Percentiles rank a stretch among this genome's conserved stretches.
phyloP scores from a whole-genome alignment of 306 rosid genomes.

The Ammopiptanthus mongolicus region DNA sequence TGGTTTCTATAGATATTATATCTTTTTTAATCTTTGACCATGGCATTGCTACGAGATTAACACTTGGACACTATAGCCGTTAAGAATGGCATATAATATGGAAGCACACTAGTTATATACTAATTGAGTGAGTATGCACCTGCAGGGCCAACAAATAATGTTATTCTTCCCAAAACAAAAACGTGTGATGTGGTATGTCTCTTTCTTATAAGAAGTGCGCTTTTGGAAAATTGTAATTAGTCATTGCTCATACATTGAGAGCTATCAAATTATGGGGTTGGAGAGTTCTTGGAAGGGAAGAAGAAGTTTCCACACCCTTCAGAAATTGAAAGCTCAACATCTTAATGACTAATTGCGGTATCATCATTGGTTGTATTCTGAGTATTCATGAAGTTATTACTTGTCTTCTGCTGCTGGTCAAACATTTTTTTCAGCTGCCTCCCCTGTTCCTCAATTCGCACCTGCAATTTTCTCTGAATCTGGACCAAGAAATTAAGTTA shows the following conservation, averaged over 20 bases:
- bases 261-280: background rate
- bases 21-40: background rate
- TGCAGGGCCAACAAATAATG: slow-evolving; percentile 10
- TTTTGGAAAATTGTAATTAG: slow-evolving; percentile 10
- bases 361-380: slow-evolving; percentile 15
- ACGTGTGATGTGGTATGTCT: background rate
- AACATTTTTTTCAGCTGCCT: slow-evolving; percentile 47
- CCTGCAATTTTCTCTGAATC: slow-evolving; percentile 47
- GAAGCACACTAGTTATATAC: slow-evolving; percentile 3
- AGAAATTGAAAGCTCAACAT: slow-evolving; percentile 17
- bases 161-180: slow-evolving; percentile 24
- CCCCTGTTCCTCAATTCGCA: slow-evolving; percentile 57
- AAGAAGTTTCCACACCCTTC: slow-evolving; percentile 24
- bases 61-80: background rate
- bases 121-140: slow-evolving; percentile 1
- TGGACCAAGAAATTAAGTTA: slow-evolving; percentile 16
- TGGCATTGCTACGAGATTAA: background rate
- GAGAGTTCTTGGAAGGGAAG: slow-evolving; percentile 19
- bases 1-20: background rate
- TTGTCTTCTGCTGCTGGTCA: slow-evolving; percentile 43
- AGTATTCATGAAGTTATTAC: slow-evolving; percentile 17
- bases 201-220: background rate
- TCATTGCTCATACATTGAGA: slow-evolving; percentile 10
- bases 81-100: background rate
- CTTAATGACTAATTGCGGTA: slow-evolving; percentile 20